Conservation (phyloP, 2,329 filamentous ascomycete species). For the Aspergillus piperis region DNA sequence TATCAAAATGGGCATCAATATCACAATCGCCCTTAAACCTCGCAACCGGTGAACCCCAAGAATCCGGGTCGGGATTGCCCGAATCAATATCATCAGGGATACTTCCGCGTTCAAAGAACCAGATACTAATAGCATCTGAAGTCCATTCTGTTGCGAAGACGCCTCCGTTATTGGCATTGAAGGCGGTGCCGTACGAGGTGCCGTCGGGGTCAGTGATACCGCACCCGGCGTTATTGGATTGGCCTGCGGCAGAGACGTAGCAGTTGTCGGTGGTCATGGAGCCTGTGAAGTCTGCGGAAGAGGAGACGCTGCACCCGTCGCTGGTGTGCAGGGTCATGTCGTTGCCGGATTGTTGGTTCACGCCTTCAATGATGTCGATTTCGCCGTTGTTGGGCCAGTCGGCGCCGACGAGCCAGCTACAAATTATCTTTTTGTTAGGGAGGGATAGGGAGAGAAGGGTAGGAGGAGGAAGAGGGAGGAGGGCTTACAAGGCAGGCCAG, state of each 20-base stretch:
- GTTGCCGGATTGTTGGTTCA: slow-evolving; percentile 63
- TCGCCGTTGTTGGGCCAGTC: slow-evolving; percentile 71
- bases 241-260: slow-evolving; percentile 49
- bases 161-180: slow-evolving; percentile 70
- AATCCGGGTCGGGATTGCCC: slow-evolving; percentile 62
- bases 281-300: slow-evolving; percentile 48
- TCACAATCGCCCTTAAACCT: slow-evolving; percentile 71
- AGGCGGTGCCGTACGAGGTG: slow-evolving; percentile 64
- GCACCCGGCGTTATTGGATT: slow-evolving; percentile 60
- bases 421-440: not conserved
- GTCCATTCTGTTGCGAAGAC: slow-evolving; percentile 80
- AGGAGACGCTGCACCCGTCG: slow-evolving; percentile 59
- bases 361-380: slow-evolving; percentile 79
- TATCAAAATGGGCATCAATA: slow-evolving; percentile 67
- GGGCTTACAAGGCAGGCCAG: slow-evolving; percentile 68
- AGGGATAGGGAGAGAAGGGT: not conserved
- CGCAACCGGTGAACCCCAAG: slow-evolving; percentile 70
- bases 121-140: slow-evolving; percentile 69
- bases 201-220: slow-evolving; percentile 53
- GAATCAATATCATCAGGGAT: slow-evolving; percentile 66
- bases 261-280: slow-evolving; percentile 58
- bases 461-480: not conserved
- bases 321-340: slow-evolving; percentile 69
- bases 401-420: slow-evolving; percentile 61
- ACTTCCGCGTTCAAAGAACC: slow-evolving; percentile 72